Evolutionary conservation across 345 rosid species (phyloP).

Genomic region (Excoecaria agallocha): DNA sequence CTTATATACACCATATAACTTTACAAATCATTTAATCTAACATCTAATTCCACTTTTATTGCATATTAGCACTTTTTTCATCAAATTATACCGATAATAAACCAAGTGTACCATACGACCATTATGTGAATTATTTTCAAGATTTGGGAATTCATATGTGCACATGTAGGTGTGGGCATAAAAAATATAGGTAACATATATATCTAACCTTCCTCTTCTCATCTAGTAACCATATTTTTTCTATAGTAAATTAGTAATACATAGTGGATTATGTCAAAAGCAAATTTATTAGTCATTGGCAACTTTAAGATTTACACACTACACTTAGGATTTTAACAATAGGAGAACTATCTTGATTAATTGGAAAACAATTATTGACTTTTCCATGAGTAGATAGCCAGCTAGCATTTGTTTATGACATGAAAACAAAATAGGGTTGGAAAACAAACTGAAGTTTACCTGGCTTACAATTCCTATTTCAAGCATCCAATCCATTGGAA

Average conservation of each 20-base stretch:
- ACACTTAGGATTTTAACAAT: neutral
- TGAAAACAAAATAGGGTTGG: no score
- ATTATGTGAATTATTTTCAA: no score
- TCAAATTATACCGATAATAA: no score
- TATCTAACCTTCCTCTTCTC: constrained; percentile 35
- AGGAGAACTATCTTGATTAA: constrained; percentile 16
- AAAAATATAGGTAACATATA: constrained; percentile 16
- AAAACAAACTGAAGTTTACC: no score
- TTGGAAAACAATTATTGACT: constrained; percentile 3
- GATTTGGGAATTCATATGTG: constrained; percentile 48
- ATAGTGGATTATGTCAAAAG: constrained; percentile 22
- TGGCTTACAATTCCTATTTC: no score
- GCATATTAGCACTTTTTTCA: no score
- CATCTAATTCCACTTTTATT: no score
- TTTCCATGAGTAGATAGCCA: neutral
- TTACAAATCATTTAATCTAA: no score
- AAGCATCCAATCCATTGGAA: constrained; percentile 93
- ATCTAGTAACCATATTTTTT: constrained; percentile 13
- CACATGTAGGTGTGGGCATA: constrained; percentile 43
- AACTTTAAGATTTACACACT: constrained; percentile 16
- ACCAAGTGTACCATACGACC: no score
- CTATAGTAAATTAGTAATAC: constrained; percentile 14
- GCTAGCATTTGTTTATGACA: neutral
- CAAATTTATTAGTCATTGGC: constrained; percentile 11
- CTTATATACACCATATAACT: no score